Percentiles rank a stretch among this genome's conserved stretches.
These are phyloP conservation scores for Ogataea philodendri DNA, from an alignment of 805 yeast species.

Conservation along the genomic window DNA sequence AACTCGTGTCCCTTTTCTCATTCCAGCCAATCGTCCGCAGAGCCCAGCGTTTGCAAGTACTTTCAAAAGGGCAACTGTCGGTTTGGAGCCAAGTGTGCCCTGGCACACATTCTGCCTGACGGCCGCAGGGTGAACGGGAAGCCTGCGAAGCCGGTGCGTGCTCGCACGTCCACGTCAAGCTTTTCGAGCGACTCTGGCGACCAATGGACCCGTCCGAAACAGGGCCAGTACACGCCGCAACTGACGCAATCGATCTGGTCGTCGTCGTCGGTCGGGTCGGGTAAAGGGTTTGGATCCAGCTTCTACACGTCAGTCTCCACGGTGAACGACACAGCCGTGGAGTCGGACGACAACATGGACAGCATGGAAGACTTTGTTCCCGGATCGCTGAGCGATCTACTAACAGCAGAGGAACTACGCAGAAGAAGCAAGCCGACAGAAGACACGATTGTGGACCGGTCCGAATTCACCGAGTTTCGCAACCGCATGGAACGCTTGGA, in stretches of 20 bases:
- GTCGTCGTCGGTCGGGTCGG: slow-evolving; percentile 14
- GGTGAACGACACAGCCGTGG: slow-evolving; percentile 35
- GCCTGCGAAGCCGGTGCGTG: slow-evolving; percentile 8
- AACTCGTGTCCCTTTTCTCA: slow-evolving; percentile 89
- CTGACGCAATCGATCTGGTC: slow-evolving; percentile 28
- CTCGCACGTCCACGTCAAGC: slow-evolving; percentile 10
- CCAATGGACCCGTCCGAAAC: slow-evolving; percentile 13
- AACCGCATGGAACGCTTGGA: not conserved
- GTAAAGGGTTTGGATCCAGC: slow-evolving; percentile 15
- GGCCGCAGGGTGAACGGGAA: slow-evolving; percentile 74
- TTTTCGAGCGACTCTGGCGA: slow-evolving; percentile 18
- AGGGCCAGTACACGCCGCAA: slow-evolving; percentile 26
- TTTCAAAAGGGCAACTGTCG: slow-evolving; percentile 96
- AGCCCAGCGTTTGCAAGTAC: slow-evolving; percentile 77
- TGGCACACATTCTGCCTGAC: slow-evolving; percentile 87
- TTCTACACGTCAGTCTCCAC: slow-evolving; percentile 9
- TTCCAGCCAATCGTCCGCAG: slow-evolving; percentile 54
- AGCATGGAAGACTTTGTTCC: slow-evolving; percentile 75
- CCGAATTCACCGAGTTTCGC: slow-evolving; percentile 3
- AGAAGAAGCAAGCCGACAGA: slow-evolving; percentile 51
- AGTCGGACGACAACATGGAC: slow-evolving; percentile 31
- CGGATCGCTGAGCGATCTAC: slow-evolving; percentile 69
- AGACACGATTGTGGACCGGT: slow-evolving; percentile 3
- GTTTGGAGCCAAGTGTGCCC: slow-evolving; percentile 91
- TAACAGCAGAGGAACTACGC: slow-evolving; percentile 75